Conservation (phyloP, 257 asterid genomes). For the Asclepias syriaca region DNA sequence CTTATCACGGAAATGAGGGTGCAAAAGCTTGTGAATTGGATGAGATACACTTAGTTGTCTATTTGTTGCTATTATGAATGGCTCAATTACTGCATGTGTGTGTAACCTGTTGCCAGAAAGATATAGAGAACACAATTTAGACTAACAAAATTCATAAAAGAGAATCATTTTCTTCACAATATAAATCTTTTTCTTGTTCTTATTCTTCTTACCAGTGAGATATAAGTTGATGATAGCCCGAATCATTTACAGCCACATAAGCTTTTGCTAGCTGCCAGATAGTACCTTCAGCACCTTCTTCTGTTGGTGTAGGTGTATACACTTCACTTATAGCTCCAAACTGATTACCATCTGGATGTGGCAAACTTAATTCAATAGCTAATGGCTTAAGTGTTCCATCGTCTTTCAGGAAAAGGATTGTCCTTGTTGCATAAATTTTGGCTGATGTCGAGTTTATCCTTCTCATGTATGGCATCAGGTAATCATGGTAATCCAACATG, state of each 20-base stretch:
- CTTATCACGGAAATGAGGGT: conserved; percentile 73
- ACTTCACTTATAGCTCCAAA: conserved; percentile 53
- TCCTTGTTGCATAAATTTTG: conserved; percentile 67
- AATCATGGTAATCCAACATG: conserved; percentile 69
- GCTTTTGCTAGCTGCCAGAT: conserved; percentile 85
- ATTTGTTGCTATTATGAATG: conserved; percentile 68
- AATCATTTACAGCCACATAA: conserved; percentile 61
- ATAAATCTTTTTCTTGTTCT: neutral
- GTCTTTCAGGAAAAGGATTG: conserved; percentile 52
- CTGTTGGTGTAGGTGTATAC: conserved; percentile 57
- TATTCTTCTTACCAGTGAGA: conserved; percentile 73
- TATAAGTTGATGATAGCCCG: conserved; percentile 66
- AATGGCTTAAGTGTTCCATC: conserved; percentile 65
- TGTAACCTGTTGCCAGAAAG: conserved; percentile 42
- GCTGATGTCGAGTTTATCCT: conserved; percentile 48
- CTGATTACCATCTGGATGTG: conserved; percentile 57
- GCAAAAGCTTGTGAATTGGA: conserved; percentile 71
- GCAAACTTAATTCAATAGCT: conserved; percentile 73
- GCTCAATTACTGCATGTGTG: conserved; percentile 76
- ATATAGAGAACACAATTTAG: neutral
- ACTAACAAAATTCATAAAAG: neutral
- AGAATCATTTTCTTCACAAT: neutral
- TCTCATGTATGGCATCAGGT: conserved; percentile 55
- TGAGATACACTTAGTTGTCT: conserved; percentile 75
- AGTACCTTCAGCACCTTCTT: conserved; percentile 47